These are phyloP conservation scores for Globisporangium carolinianum DNA, from an alignment of 352 stramenopile species.

Conservation along the genomic window DNA sequence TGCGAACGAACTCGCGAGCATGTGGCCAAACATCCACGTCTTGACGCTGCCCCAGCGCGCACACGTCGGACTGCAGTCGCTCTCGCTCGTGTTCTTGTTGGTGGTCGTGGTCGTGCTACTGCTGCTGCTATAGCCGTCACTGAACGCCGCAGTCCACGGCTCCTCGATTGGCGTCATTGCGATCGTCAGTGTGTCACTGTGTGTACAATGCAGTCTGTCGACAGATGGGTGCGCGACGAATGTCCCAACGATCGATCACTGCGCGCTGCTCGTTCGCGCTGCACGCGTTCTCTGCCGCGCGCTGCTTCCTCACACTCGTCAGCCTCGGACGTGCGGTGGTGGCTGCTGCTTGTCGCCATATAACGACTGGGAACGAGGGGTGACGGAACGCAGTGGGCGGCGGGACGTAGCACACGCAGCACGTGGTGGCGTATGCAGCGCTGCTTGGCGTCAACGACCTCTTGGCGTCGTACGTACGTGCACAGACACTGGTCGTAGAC, in stretches of 20 bases:
- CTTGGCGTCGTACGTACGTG: too few relatives aligned
- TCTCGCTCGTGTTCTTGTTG: constrained; percentile 1
- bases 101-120: constrained; percentile 2
- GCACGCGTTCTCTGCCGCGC: background rate
- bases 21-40: constrained; percentile 67
- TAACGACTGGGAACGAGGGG: background rate
- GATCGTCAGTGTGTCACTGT: background rate
- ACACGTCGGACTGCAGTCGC: constrained; percentile 13
- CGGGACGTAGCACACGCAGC: too few relatives aligned
- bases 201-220: background rate
- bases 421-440: too few relatives aligned
- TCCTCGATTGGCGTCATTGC: constrained; percentile 13
- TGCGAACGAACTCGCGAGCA: constrained; percentile 58
- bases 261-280: background rate
- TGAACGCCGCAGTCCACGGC: constrained; percentile 6
- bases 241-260: background rate
- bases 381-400: too few relatives aligned
- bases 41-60: constrained; percentile 57
- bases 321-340: background rate
- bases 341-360: constrained; percentile 1
- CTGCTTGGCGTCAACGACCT: too few relatives aligned
- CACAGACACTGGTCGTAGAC: too few relatives aligned
- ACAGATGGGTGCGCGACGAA: too few relatives aligned
- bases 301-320: background rate
- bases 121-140: background rate